Conservation (phyloP, 768 basidiomycete genomes). For the Tulasnella sp. region DNA sequence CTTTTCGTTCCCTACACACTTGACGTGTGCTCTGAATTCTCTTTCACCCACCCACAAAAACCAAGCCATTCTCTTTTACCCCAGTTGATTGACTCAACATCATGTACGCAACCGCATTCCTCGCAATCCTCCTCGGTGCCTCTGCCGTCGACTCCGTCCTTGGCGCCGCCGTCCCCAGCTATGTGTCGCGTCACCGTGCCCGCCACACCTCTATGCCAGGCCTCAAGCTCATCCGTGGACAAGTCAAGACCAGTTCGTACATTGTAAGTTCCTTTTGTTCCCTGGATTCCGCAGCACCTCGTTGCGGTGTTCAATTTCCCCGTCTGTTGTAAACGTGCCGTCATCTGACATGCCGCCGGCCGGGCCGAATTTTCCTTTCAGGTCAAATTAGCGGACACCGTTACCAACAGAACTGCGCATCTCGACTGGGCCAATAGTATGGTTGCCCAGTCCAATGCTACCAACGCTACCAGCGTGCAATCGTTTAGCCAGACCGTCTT, state of each 20-base stretch:
- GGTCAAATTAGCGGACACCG: background rate
- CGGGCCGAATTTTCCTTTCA: background rate
- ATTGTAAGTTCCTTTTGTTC: background rate
- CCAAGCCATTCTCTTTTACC: background rate
- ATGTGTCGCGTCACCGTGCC: conserved; percentile 10
- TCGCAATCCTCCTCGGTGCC: background rate
- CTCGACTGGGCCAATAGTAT: conserved; percentile 2
- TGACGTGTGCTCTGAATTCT: background rate
- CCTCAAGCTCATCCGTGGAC: background rate
- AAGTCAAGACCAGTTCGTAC: conserved; percentile 15
- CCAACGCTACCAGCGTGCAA: background rate
- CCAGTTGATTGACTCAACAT: background rate
- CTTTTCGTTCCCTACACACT: background rate
- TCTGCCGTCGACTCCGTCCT: background rate
- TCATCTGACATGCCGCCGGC: background rate
- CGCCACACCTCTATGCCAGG: background rate
- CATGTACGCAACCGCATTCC: background rate
- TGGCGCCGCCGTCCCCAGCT: conserved; percentile 1
- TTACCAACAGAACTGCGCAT: background rate
- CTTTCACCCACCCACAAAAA: background rate
- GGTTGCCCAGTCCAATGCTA: background rate
- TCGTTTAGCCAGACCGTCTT: background rate
- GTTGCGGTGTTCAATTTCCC: background rate
- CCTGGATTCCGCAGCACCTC: background rate
- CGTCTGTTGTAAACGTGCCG: too few species aligned